A percentile compares a stretch with the other conserved stretches of the same genome.
phyloP scores from a whole-genome alignment of 305 asterid species.

The Fraxinus albicans region DNA sequence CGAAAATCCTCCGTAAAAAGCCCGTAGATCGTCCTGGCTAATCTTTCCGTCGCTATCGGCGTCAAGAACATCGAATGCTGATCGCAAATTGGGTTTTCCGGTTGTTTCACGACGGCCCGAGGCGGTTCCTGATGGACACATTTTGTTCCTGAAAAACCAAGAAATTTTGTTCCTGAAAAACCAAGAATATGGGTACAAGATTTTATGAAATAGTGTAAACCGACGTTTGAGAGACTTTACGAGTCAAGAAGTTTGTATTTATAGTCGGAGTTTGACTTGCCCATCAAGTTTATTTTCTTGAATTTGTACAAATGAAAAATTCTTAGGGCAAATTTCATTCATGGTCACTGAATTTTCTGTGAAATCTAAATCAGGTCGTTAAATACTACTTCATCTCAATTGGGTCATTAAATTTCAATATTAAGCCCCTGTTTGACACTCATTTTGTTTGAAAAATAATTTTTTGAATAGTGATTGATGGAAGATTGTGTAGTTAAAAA shows the following conservation, averaged over 20 bases:
- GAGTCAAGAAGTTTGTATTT: not conserved
- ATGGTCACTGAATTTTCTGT: not conserved
- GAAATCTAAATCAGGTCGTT: not conserved
- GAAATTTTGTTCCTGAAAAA: no score
- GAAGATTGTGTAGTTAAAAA: no score
- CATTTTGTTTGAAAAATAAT: no score
- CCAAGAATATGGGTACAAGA: not conserved
- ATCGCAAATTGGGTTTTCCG: conserved; percentile 38
- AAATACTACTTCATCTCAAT: not conserved
- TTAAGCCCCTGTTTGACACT: no score
- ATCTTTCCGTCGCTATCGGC: conserved; percentile 79
- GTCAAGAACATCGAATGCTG: conserved; percentile 79
- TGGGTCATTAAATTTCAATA: not conserved
- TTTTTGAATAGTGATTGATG: no score
- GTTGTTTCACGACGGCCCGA: conserved; percentile 2
- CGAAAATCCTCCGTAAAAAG: conserved; percentile 44
- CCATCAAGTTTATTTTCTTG: conserved; percentile 16
- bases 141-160: not conserved
- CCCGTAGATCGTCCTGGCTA: conserved; percentile 62
- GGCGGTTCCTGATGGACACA: conserved; percentile 64
- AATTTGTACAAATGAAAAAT: not conserved
- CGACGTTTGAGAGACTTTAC: not conserved
- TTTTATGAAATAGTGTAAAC: not conserved
- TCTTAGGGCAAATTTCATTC: not conserved
- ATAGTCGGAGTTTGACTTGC: conserved; percentile 21